These are phyloP conservation scores for Rhodomyrtus tomentosa DNA, from an alignment of 345 rosid genomes.

Conservation along the genomic window DNA sequence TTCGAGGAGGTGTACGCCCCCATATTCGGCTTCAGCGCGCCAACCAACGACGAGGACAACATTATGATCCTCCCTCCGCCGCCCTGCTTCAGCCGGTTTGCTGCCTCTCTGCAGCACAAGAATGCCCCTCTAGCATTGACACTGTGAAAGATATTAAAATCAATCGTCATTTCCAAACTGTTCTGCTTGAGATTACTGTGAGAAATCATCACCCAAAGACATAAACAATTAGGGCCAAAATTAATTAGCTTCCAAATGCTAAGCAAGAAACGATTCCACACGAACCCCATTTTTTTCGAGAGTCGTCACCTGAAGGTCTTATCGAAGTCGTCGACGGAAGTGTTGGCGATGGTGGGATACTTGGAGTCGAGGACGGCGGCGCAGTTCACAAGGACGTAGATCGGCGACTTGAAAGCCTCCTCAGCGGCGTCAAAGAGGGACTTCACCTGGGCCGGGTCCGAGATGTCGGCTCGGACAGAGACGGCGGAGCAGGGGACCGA, in stretches of 20 bases:
- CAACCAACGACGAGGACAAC: neutral
- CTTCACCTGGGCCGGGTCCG: conserved; percentile 26
- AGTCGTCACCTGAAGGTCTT: conserved; percentile 11
- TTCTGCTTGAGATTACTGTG: neutral
- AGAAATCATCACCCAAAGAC: neutral
- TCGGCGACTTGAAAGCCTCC: conserved; percentile 12
- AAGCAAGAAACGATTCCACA: neutral
- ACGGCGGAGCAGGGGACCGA: conserved; percentile 2
- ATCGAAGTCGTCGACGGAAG: conserved; percentile 23
- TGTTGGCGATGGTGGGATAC: conserved; percentile 18
- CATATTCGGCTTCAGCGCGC: neutral
- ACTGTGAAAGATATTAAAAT: neutral
- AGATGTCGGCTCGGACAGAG: conserved; percentile 11
- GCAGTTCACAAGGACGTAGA: conserved; percentile 24
- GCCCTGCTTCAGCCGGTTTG: conserved; percentile 1
- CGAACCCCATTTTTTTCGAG: neutral
- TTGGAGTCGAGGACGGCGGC: conserved; percentile 19
- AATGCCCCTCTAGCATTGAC: conserved; percentile 5
- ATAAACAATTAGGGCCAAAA: too few species aligned
- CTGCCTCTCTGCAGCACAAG: conserved; percentile 8
- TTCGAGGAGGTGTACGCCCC: conserved; percentile 4
- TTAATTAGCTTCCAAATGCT: neutral
- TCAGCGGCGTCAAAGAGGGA: conserved; percentile 22
- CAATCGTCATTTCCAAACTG: neutral
- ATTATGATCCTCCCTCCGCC: conserved; percentile 9